These are phyloP conservation scores for Trichoderma sp. DNA, from an alignment of 2,329 filamentous ascomycete genomes.

Conservation along the genomic window DNA sequence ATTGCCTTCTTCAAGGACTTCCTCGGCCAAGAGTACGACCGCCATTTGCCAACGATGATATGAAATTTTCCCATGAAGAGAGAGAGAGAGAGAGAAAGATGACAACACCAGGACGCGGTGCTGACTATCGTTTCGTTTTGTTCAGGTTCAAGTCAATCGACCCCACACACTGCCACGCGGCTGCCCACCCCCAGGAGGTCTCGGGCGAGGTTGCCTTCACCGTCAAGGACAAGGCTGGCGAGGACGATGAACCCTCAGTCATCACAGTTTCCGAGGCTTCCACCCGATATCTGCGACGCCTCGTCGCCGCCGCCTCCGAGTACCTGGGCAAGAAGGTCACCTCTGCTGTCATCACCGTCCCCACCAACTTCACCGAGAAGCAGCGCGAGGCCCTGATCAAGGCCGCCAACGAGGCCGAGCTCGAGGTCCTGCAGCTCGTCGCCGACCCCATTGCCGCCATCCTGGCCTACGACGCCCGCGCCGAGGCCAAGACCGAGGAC, in stretches of 20 bases:
- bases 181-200: constrained; percentile 81
- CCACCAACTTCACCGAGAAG: constrained; percentile 87
- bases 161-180: constrained; percentile 90
- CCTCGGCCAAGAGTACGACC: constrained; percentile 81
- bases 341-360: constrained; percentile 90
- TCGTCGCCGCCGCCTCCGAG: constrained; percentile 82
- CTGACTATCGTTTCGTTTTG: constrained; percentile 11
- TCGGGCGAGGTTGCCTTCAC: constrained; percentile 76
- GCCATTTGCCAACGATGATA: neutral
- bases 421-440: constrained; percentile 92
- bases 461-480: constrained; percentile 86
- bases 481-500: constrained; percentile 73
- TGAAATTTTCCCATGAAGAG: too few species aligned
- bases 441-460: constrained; percentile 86
- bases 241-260: constrained; percentile 61
- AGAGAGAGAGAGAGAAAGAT: neutral
- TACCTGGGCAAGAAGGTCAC: constrained; percentile 92
- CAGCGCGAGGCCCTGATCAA: constrained; percentile 80
- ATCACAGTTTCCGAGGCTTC: constrained; percentile 79
- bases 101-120: neutral
- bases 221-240: constrained; percentile 72
- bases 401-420: constrained; percentile 75
- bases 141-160: constrained; percentile 89
- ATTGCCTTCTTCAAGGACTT: constrained; percentile 96
- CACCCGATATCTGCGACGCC: constrained; percentile 79